Base-by-base conservation (phyloP, 306 rosid species). In the Quercus glauca region DNA sequence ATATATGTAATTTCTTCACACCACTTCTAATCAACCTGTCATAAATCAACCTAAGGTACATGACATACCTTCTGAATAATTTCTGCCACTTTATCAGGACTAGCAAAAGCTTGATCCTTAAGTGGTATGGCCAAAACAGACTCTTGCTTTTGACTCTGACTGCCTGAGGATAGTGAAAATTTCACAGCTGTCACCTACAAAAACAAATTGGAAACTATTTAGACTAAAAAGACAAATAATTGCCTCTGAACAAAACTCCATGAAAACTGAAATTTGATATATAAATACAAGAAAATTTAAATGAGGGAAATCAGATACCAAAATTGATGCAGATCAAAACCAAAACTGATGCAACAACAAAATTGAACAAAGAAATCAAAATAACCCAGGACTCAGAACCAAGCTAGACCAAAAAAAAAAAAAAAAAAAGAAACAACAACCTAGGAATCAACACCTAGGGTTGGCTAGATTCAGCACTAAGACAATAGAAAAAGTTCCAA, bases 81-180 rank as follows among this genome's bases (percentile, higher is more conserved):
- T 89, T 93, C 99, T 26, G 96, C 94, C 80, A 95, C 99, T 83
- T 93, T 93, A 82, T 95, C 99, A 4, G 96, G 98, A 79, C 90
- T 88, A 76, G 99, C 98, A 83, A 95, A 95, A 73, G 99, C 99
- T 84, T 93, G 99, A 76, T 87, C 92, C 85, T 85, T 93, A 45
- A 95, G 83, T 77, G 98, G 97, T 86, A 88, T 95, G 83, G 95
- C 83, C 93, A 91, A 85, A 78, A 26, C 86, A 14, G 93, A 89
- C 67, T 91, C 97, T 37, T 71, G 86, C 88, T 87, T 94, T 78
- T 83, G 97, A 85, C 84, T 92, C 81, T 89, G 98, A 75, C 81
- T 86, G 80, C 92, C 93, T 2, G 93, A 81, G 57, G 97, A 89
- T 75, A 91, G 77, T 78, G 99, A 90, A 81, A 91, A 94, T 91